Evolutionary conservation across 2,329 filamentous ascomycete genomes (phyloP), one percentile per base, ranked within the genome.

Genomic region (Pseudomassariella vexata): DNA sequence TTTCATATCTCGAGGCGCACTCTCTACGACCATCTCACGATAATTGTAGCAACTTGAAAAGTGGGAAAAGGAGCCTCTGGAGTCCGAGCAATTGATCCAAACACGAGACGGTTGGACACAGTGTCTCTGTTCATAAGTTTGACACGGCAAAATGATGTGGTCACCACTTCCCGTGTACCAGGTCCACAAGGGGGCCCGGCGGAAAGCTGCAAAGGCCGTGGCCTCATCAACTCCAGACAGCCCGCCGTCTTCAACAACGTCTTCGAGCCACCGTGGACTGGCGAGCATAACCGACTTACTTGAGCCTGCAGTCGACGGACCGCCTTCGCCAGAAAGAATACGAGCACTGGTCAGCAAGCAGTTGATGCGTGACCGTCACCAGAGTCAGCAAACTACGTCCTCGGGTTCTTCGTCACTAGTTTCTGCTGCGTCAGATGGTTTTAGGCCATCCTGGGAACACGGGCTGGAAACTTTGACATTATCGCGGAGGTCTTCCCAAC

Each of bases 241-340:
- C 30, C 40, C 39, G 10, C 18, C 41, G 19, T 29, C 42, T 20
- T 32, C 37, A 24, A 37, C 41, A 19, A 30, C 38, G 35, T 28
- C 34, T 32, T 27, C 34, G 25, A 19, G 19, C 33, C 29, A 28
- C 42, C 25, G 34, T 39, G 34, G 34, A 38, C 28, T 35, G 36
- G 30, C 28, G 12, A 27, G 32, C 35, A 34, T 62, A 28, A 48
- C 58, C 37, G 66, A 71, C 36, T 60, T 73, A 33, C 55, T 80
- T 36, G 73, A 70, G 37, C 73, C 76, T 29, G 67, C 76, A 39
- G 56, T 79, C 35, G 73, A 80, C 44, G 71, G 72, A 12, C 75
- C 76, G 24, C 39, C 66, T 78, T 44, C 69, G 75, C 42, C 71
- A 71, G 36, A 43, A 34, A 42, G 31, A 23, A 31, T 41, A 10